Conservation (phyloP, 306 rosid genomes). For the Crotalaria pallida region DNA sequence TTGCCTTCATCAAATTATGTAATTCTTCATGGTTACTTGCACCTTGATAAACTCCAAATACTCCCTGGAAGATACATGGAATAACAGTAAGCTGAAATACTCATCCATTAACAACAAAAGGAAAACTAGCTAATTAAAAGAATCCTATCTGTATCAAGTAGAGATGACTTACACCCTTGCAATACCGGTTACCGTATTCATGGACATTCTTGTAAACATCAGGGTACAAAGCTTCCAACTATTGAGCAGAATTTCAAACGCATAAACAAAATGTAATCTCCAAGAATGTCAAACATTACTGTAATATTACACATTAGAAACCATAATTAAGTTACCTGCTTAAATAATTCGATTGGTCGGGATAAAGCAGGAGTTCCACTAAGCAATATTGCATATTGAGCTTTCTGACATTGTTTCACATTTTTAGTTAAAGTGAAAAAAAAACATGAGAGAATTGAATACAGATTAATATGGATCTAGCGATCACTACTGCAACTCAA, state of each 20-base stretch:
- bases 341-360: conserved; percentile 85
- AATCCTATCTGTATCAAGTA: conserved; percentile 1
- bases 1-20: conserved; percentile 91
- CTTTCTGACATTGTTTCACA: conserved; percentile 52
- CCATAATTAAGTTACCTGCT: conserved; percentile 55
- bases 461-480: conserved; percentile 1
- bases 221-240: conserved; percentile 98
- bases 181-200: conserved; percentile 86
- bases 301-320: neutral
- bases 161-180: conserved; percentile 90
- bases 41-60: conserved; percentile 88
- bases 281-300: conserved; percentile 10
- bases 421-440: conserved; percentile 6
- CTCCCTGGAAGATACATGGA: conserved; percentile 50
- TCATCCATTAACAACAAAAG: conserved; percentile 12
- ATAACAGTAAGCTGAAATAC: neutral
- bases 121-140: conserved; percentile 10
- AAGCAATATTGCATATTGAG: conserved; percentile 74
- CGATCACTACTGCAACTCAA: neutral
- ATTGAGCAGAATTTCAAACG: conserved; percentile 32
- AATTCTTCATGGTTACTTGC: conserved; percentile 96
- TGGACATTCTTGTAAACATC: conserved; percentile 81
- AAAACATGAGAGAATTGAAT: conserved; percentile 15
- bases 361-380: conserved; percentile 99
- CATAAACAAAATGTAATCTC: conserved; percentile 8